Evolutionary conservation across 768 basidiomycete genomes (phyloP), one percentile per base, ranked within the genome.

Genomic region (Naganishia kalamii): DNA sequence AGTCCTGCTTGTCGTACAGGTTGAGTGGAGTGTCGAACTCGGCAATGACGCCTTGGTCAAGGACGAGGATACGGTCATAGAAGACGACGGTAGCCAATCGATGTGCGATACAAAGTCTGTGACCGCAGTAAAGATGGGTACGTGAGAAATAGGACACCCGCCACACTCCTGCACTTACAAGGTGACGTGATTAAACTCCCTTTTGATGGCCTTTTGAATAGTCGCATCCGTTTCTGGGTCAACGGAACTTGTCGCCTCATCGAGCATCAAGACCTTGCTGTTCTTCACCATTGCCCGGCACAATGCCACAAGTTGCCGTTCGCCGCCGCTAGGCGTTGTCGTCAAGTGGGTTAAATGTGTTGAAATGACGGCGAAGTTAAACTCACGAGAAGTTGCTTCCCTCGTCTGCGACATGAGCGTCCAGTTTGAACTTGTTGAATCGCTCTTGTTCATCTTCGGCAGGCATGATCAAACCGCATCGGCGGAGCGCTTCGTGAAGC

Each of bases 181-280:
- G 1, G 73, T 75, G 25, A 70, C 65, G 33, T 70, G 60, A 15
- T 63, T 46, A 27, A 87, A 86, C 69, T 87, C 85, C 1, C 79
- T 80, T 67, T 84, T 83, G 43, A 88, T 88, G 4, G 86, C 85
- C 11, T 79, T 79, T 72, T 87, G 86, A n/a, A 87, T 71, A 69
- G 83, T 83, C 1, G 83, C 78, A 69, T 87, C 86, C 10, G 84
- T 85, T 21, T 63, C 52, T 7, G 41, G 47, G 15, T 51, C 54
- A 0, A 65, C 61, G n/a, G 60, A 40, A 4, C 57, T 61, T 3
- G 50, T 60, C 17, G 52, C 65, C 41, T 67, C 65, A 23, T 67
- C 65, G 0, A 67, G 50, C 17, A 67, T 78, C 51, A 87, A 83
- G 66, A 87, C 82, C 12, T 81, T 80, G 70, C 84, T 84, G 50